phyloP scores from a whole-genome alignment of 305 asterid genomes.

The Fraxinus albicans region DNA sequence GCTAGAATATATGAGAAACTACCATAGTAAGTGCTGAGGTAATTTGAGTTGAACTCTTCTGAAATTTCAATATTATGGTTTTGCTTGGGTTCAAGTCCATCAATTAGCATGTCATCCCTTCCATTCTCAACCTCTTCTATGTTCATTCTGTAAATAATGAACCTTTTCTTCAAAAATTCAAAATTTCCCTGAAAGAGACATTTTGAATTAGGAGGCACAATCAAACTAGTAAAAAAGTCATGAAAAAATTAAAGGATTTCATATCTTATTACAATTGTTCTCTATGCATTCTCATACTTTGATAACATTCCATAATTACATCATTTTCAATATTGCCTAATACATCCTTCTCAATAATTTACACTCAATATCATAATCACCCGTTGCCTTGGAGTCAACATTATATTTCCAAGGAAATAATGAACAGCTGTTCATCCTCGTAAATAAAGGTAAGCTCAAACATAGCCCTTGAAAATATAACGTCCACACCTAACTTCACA shows the following conservation, averaged over 20 bases:
- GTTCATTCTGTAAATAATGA: slow-evolving; percentile 32
- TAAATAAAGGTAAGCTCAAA: not conserved
- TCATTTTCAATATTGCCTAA: not conserved
- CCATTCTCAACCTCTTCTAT: slow-evolving; percentile 46
- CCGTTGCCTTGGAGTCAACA: not conserved
- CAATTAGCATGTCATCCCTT: slow-evolving; percentile 66
- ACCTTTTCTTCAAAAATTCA: not conserved
- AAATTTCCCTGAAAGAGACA: not conserved
- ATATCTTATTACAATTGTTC: not conserved
- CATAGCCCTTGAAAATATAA: not conserved
- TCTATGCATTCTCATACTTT: not conserved
- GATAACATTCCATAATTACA: not conserved
- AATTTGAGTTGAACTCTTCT: slow-evolving; percentile 65
- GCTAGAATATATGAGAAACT: slow-evolving; percentile 6
- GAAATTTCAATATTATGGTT: slow-evolving; percentile 34
- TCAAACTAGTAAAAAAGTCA: not conserved
- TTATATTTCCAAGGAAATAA: not conserved
- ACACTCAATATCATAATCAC: not conserved
- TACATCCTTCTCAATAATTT: not conserved
- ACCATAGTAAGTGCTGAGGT: slow-evolving; percentile 80
- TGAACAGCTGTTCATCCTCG: not conserved
- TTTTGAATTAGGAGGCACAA: not conserved
- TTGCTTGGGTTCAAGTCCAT: slow-evolving; percentile 38
- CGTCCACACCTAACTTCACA: not conserved
- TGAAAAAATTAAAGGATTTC: not conserved